These are phyloP conservation scores for Coemansia asiatica DNA, from an alignment of 192 early-diverging fungal genomes.

Conservation along the genomic window DNA sequence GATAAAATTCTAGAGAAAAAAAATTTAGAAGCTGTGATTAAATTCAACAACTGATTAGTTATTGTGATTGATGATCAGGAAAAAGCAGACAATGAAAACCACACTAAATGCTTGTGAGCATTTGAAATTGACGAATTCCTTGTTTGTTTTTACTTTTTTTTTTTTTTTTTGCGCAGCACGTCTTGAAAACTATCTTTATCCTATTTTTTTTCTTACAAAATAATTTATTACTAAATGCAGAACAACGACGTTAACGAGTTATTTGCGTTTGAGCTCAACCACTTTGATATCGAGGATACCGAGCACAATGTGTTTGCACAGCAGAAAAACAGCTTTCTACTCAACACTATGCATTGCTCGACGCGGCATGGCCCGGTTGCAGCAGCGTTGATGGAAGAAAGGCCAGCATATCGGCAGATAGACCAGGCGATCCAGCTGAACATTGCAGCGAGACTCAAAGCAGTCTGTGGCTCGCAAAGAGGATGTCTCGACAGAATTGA, in stretches of 20 bases:
- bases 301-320: neutral
- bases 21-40: neutral
- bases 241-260: neutral
- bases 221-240: no score
- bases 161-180: neutral
- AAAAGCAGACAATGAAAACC: no score
- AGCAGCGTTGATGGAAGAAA: neutral
- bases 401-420: neutral
- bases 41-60: no score
- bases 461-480: neutral
- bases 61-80: no score
- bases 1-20: no score
- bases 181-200: neutral
- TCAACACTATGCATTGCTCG: slow-evolving; percentile 11
- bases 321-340: neutral
- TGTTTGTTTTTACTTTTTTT: slow-evolving; percentile 1
- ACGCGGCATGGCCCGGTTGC: slow-evolving; percentile 2
- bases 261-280: slow-evolving; percentile 21
- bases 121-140: no score
- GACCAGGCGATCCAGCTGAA: neutral
- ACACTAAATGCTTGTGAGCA: no score
- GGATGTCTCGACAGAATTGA: neutral
- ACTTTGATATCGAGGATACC: slow-evolving; percentile 17
- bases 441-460: neutral
- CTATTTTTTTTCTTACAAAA: neutral